Base-by-base conservation (phyloP, 768 basidiomycete species). In the Calocera viscosa region DNA sequence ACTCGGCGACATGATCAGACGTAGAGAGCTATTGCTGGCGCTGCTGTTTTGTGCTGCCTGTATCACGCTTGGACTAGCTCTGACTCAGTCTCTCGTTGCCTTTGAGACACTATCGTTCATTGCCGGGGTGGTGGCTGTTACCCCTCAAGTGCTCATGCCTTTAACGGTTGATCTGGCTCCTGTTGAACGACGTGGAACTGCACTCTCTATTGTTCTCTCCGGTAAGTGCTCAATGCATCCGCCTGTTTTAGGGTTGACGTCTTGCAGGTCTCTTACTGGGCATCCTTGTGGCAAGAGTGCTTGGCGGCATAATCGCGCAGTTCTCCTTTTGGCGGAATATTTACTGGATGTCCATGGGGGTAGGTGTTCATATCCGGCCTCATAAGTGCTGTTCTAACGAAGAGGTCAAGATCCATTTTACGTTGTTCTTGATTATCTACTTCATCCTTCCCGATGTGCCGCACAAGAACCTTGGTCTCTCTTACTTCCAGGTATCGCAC, bases 121-220 rank as follows among this genome's bases (percentile, higher is more conserved):
- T 38, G 80, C 89, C 32, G 90, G 91, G 1, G 76, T 83, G 14
- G 77, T 82, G 28, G 86, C 84, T n/a, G 88, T 91, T 60, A 84
- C 84, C 0, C 76, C 77, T 24, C 76, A 80, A 71, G 68, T 94
- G 67, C 76, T 85, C 68, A 84, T 95, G 67, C 83, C 91, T 0
- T 72, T 88, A 40, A 89, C 90, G 0, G 92, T 85, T 1, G 93
- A 95, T 75, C 82, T 94, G 30, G 91, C 91, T 0, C 85, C 88
- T 0, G 83, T 86, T 0, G 80, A 86, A 63, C 82, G 82, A 24
- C 83, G 91, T 32, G 91, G 87, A 0, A 80, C 85, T 3, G 87
- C 91, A 0, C 80, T 95, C 49, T 85, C 89, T 0, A 85, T 92
- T 66, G 76, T 77, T 14, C 67, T 78, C 2, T 73, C 73, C 1